Conservation (phyloP, 768 basidiomycete genomes). For the Leccinum arenicola region DNA sequence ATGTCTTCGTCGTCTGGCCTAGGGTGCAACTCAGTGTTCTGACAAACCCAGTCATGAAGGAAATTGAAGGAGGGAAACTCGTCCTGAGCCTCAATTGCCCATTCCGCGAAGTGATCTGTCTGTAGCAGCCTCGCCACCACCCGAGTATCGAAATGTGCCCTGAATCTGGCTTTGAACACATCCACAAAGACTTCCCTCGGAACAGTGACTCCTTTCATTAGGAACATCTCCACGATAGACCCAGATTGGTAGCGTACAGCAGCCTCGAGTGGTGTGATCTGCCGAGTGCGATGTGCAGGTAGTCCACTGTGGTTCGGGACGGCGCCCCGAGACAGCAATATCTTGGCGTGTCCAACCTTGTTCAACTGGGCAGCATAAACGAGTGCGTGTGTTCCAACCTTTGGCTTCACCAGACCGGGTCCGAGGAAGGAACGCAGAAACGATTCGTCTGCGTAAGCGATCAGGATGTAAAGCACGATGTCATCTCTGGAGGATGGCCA, state of each 20-base stretch:
- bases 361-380: not conserved
- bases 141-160: not conserved
- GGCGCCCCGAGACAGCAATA: not conserved
- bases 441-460: not conserved
- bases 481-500: conserved; percentile 2
- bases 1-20: not conserved
- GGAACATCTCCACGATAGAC: not conserved
- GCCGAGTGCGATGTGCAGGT: not conserved
- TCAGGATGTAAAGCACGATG: not conserved
- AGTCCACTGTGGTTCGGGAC: not conserved
- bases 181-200: not conserved
- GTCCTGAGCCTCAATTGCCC: not conserved
- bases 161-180: not conserved
- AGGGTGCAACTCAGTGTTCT: not conserved
- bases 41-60: not conserved
- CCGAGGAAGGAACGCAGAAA: not conserved
- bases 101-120: not conserved
- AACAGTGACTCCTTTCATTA: not conserved
- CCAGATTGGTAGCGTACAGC: not conserved
- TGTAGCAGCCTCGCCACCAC: not conserved
- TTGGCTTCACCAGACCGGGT: not conserved
- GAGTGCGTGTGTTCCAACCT: not conserved
- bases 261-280: not conserved
- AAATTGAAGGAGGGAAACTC: not conserved
- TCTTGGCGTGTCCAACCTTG: not conserved